Base-by-base conservation (phyloP, 78 protist genomes). In the Dictyostelium brefeldianum region DNA sequence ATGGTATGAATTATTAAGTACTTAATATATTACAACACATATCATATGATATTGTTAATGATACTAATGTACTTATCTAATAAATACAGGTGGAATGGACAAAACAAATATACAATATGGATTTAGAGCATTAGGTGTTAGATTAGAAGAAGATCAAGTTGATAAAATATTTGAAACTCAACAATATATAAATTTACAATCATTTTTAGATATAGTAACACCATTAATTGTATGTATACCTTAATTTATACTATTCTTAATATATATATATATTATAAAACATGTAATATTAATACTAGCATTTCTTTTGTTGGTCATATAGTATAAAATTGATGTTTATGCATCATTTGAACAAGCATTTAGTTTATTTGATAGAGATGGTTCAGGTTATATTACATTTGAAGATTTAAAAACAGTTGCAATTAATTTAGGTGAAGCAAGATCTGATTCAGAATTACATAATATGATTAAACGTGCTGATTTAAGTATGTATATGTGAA, bases 291-390 rank as follows among this genome's bases (percentile, higher is more conserved):
- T 36, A 36, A 36, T n/a, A n/a, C n/a, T n/a, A n/a, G n/a, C n/a
- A n/a, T n/a, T n/a, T n/a, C 43, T 3, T 36, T 36, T 36, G 1
- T 36, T 18, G 0, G 18, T 18, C 64, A 56, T 56, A 20, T n/a
- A 59, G 69, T 59, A 59, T 59, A 59, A 59, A 59, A 59, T 59
- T 59, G 69, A 59, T 59, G 69, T 59, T 22, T 59, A 59, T 8
- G 69, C 69, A 59, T 59, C 69, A 59, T 59, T 59, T 22, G 69
- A 59, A 8, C 69, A 59, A 29, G 69, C 69, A 59, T 59, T 59
- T 59, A 59, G 69, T 59, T 59, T 59, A 59, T 59, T 59, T 59
- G 69, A 59, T 59, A 59, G 69, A n/a, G 69, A 59, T 59, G 69
- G 69, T 8, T 59, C 69, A 22, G 69, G 69, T 59, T 59, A 59